Percentiles rank a stretch among this genome's conserved stretches.
Evolutionary conservation across 306 rosid species (phyloP).

Genomic region (Prunus padus): DNA sequence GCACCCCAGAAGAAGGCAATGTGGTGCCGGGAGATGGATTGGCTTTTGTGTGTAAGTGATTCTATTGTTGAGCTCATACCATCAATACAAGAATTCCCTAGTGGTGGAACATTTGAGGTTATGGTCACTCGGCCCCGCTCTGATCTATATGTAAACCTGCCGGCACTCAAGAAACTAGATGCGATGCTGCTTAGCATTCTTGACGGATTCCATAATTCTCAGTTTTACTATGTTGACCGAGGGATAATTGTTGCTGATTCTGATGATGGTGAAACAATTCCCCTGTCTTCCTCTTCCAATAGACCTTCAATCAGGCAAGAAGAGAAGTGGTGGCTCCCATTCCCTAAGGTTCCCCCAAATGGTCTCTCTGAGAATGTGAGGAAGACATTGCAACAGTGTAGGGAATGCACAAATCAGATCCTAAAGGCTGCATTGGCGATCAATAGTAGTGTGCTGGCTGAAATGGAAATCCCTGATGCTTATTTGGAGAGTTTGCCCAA

Average conservation of each 20-base stretch:
- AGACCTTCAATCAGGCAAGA: slow-evolving; percentile 31
- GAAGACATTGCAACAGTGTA: slow-evolving; percentile 41
- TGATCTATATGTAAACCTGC: slow-evolving; percentile 41
- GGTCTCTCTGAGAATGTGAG: slow-evolving; percentile 40
- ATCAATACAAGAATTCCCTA: slow-evolving; percentile 41
- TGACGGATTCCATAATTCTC: slow-evolving; percentile 35
- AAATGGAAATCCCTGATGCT: slow-evolving; percentile 42
- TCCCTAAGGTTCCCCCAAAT: slow-evolving; percentile 40
- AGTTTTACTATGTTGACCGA: slow-evolving; percentile 42
- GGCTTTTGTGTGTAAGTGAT: slow-evolving; percentile 45
- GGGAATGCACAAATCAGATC: slow-evolving; percentile 48
- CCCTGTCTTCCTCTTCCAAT: slow-evolving; percentile 19
- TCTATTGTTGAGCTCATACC: slow-evolving; percentile 51
- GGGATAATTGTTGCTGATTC: slow-evolving; percentile 33
- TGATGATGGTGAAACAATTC: slow-evolving; percentile 17
- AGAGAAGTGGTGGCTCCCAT: slow-evolving; percentile 50
- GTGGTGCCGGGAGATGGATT: slow-evolving; percentile 52
- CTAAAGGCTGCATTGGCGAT: slow-evolving; percentile 57
- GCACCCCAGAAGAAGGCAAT: slow-evolving; percentile 37
- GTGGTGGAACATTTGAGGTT: slow-evolving; percentile 45
- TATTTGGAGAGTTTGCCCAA: slow-evolving; percentile 44
- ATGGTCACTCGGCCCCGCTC: slow-evolving; percentile 47
- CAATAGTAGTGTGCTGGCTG: slow-evolving; percentile 36
- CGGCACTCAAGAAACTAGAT: slow-evolving; percentile 51
- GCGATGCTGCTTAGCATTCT: slow-evolving; percentile 47